Conservation (phyloP, 1,139 yeast species). For the Yamadazyma mexicana region DNA sequence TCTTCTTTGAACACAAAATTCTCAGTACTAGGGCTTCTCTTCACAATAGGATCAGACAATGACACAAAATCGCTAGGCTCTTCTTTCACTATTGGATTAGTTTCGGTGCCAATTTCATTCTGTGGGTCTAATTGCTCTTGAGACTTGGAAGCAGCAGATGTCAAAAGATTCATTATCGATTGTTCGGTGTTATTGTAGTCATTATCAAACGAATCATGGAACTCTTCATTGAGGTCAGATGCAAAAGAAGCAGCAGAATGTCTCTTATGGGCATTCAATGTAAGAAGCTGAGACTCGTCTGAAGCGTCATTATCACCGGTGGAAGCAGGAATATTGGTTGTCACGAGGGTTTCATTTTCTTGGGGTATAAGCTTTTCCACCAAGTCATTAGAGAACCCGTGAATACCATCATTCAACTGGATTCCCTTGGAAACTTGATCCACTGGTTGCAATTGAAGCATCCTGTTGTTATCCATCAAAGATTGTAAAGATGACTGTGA, state of each 20-base stretch:
- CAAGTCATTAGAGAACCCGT: conserved; percentile 42
- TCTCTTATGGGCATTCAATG: conserved; percentile 11
- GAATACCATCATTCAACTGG: conserved; percentile 44
- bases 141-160: conserved; percentile 8
- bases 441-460: conserved; percentile 22
- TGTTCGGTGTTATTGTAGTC: conserved; percentile 43
- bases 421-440: conserved; percentile 25
- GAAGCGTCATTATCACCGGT: conserved; percentile 5
- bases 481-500: conserved; percentile 49
- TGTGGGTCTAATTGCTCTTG: conserved; percentile 1
- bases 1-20: conserved; percentile 7
- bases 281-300: conserved; percentile 16
- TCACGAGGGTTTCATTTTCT: neutral
- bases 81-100: conserved; percentile 11
- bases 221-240: conserved; percentile 24
- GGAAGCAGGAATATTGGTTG: neutral
- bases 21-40: conserved; percentile 12
- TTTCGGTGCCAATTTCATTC: neutral
- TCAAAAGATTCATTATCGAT: conserved; percentile 41
- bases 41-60: conserved; percentile 6
- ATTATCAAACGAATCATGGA: conserved; percentile 38
- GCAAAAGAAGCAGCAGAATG: conserved; percentile 10
- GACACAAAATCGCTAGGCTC: conserved; percentile 7
- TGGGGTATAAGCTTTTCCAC: conserved; percentile 37
- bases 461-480: conserved; percentile 36